Base-by-base conservation (phyloP, 83 land plant species). In the Larix sibirica region DNA sequence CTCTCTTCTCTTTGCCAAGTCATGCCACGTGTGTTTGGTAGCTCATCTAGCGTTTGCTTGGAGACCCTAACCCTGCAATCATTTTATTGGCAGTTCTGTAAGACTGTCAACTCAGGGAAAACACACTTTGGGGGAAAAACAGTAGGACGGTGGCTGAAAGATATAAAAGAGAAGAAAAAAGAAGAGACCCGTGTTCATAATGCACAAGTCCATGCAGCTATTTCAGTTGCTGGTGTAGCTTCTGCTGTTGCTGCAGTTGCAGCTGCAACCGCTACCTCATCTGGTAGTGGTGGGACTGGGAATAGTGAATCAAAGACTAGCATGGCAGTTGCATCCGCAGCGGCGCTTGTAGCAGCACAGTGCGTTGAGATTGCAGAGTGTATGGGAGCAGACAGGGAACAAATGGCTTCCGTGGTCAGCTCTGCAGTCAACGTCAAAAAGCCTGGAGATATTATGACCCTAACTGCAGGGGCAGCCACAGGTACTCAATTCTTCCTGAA, bases 381-480 rank as follows among this genome's bases (percentile, higher is more conserved):
- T 16, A 88, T 97, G 97, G 99, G 99, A 0, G 99, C 95, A 13
- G 98, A 96, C 79, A 90, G 95, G 8, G 98, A 97, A 3, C 98
- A 95, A 61, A 77, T 97, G 31, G 89, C 98, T 16, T 74, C 94
- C 3, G 94, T 97, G 38, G 92, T 97, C 3, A 90, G 94, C 84
- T 94, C 97, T 24, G 99, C 99, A 24, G 99, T 97, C 16, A 97
- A 90, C 82, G 99, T 97, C 73, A 81, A 92, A n/a, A 91, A 94
- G 10, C 91, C 99, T 24, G 98, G 99, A 4, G 99, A 97, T 81
- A 90, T 97, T n/a, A 89, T 92, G 91, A 97, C 99, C n/a, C 75
- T 97, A 17, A 97, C 99, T 26, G 99, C 99, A 20, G 95, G 92
- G 0, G 99, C 99, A 42, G 99, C 99, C 23, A 96, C 99, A 64